Percentiles rank a stretch among this genome's conserved stretches.
Evolutionary conservation across 768 basidiomycete genomes (phyloP).

Genomic region (Tulasnella sp.): DNA sequence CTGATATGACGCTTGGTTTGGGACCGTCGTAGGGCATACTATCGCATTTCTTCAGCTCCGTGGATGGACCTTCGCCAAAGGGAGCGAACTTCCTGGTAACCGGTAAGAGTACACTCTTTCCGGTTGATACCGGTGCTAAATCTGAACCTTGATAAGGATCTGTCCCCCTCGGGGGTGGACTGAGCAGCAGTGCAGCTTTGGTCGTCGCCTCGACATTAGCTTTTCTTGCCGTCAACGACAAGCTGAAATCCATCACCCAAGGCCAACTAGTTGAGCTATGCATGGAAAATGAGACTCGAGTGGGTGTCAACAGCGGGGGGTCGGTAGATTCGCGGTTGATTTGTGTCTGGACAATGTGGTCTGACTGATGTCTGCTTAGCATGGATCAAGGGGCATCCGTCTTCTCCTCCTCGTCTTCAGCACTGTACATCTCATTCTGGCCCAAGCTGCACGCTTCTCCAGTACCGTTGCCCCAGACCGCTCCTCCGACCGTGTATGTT

Average conservation of each 20-base stretch:
- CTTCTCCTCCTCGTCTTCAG: conserved; percentile 63
- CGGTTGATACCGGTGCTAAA: background rate
- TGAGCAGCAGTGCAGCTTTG: conserved; percentile 87
- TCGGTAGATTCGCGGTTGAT: conserved; percentile 36
- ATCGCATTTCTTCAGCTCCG: conserved; percentile 51
- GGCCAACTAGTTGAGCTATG: conserved; percentile 72
- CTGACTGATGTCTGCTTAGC: conserved; percentile 37
- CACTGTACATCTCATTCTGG: conserved; percentile 78
- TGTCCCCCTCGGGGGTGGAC: conserved; percentile 80
- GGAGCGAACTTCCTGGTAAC: conserved; percentile 72
- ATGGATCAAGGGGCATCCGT: conserved; percentile 93
- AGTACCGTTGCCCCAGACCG: conserved; percentile 53
- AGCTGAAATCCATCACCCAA: conserved; percentile 53
- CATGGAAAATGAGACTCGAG: conserved; percentile 78
- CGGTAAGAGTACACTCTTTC: conserved; percentile 41
- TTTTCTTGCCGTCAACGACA: conserved; percentile 72
- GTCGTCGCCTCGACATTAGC: conserved; percentile 81
- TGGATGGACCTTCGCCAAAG: conserved; percentile 39
- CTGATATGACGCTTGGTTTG: background rate
- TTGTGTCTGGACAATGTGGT: background rate
- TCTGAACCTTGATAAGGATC: conserved; percentile 30
- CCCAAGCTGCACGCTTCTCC: conserved; percentile 64
- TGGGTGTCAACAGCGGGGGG: conserved; percentile 80
- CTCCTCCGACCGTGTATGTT: conserved; percentile 55
- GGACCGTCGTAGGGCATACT: conserved; percentile 54